phyloP scores from a whole-genome alignment of 2,329 filamentous ascomycete species.

The Venturia aucupariae region DNA sequence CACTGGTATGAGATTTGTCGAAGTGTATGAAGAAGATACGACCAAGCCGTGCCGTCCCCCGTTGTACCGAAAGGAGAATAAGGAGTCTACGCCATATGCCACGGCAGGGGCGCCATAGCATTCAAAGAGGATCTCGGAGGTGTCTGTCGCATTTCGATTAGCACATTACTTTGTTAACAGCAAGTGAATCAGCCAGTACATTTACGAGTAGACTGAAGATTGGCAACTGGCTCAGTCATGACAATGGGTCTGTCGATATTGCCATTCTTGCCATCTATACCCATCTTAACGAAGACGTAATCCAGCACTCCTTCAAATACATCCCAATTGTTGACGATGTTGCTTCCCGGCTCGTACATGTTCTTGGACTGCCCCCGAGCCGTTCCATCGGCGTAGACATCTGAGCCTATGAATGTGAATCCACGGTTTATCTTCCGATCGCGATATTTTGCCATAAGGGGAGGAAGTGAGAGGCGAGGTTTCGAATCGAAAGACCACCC shows the following conservation, averaged over 20 bases:
- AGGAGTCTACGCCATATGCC: constrained; percentile 88
- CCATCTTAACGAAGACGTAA: constrained; percentile 89
- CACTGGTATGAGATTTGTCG: constrained; percentile 91
- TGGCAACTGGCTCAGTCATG: constrained; percentile 92
- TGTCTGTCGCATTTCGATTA: constrained; percentile 47
- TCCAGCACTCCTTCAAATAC: constrained; percentile 92
- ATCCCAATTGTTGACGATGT: constrained; percentile 95
- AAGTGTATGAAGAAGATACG: constrained; percentile 83
- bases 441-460: constrained; percentile 89
- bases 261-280: constrained; percentile 62
- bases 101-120: constrained; percentile 86
- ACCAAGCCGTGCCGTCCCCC: constrained; percentile 79
- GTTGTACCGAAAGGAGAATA: constrained; percentile 94
- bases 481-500: constrained; percentile 88
- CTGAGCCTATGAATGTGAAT: constrained; percentile 83
- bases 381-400: constrained; percentile 91
- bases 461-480: constrained; percentile 74
- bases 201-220: constrained; percentile 77
- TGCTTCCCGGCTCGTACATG: constrained; percentile 82
- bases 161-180: background rate
- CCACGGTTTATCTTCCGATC: constrained; percentile 89
- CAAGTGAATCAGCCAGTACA: constrained; percentile 46
- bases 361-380: constrained; percentile 83
- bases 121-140: constrained; percentile 96
- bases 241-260: constrained; percentile 78